phyloP scores from a whole-genome alignment of 768 basidiomycete species.

The Suillus subalutaceus region DNA sequence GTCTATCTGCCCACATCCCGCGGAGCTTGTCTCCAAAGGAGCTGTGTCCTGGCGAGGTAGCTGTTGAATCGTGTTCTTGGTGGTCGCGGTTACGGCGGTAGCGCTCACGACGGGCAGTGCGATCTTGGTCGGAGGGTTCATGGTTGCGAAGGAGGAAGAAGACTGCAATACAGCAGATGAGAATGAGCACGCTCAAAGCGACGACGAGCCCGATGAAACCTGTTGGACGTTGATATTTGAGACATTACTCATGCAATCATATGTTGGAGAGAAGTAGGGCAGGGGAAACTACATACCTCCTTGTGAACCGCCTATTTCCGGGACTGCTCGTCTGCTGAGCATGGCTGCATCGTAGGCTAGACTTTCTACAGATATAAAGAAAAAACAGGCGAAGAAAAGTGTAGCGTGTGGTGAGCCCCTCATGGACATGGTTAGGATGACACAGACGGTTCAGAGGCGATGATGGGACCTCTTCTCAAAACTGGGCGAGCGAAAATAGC shows the following conservation, averaged over 20 bases:
- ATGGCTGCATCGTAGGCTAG: not conserved
- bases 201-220: slow-evolving; percentile 69
- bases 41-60: slow-evolving; percentile 18
- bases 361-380: not conserved
- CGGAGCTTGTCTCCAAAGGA: slow-evolving; percentile 33
- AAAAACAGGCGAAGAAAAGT: not conserved
- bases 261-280: not conserved
- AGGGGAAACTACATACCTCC: slow-evolving; percentile 41
- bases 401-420: not conserved
- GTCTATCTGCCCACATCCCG: slow-evolving; percentile 18
- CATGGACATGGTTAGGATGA: not conserved
- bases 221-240: slow-evolving; percentile 21
- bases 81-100: slow-evolving; percentile 33
- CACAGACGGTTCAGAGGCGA: not conserved
- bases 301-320: slow-evolving; percentile 53
- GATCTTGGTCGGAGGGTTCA: slow-evolving; percentile 44
- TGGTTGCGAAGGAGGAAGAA: slow-evolving; percentile 60
- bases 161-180: slow-evolving; percentile 54
- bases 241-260: slow-evolving; percentile 1
- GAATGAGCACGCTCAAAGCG: slow-evolving; percentile 53
- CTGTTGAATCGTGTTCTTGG: slow-evolving; percentile 25
- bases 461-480: not conserved
- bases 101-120: slow-evolving; percentile 35
- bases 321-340: slow-evolving; percentile 37
- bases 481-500: not conserved